Evolutionary conservation across 2,329 filamentous ascomycete species (phyloP), one percentile per base, ranked within the genome.

Genomic region (Colletotrichum higginsianum): DNA sequence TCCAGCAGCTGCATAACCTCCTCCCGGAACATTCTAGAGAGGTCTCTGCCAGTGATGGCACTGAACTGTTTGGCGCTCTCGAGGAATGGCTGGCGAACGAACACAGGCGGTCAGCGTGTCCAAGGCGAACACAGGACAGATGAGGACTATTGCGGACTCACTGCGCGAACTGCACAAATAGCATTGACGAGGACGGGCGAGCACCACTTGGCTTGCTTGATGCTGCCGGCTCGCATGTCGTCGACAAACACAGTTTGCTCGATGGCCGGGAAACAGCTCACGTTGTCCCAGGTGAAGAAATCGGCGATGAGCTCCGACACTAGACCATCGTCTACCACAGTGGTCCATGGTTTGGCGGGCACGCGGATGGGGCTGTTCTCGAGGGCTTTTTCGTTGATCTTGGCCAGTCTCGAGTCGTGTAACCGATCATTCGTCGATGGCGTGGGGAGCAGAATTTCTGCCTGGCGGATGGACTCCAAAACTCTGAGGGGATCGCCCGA

Each of bases 101-200:
- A 35, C 3, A 16, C 21, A n/a, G 18, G n/a, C n/a, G 35, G 53
- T 72, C 46, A 72, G 65, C 21, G 46, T 21, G 18, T 3, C 18
- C 21, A 23, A 26, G 12, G 21, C 1, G 21, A 12, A 26, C 4
- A 40, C 12, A 18, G 38, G n/a, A 2, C 11, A 11, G 21, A 6
- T 7, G 18, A 38, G 21, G 38, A 13, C 38, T 47, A 2, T 49
- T 47, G 11, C 9, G 38, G n/a, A 67, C 76, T 73, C 63, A 80
- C 79, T 63, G 74, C 77, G 73, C 78, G 76, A n/a, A 75, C 60
- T 23, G 78, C 78, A 57, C 79, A 81, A 13, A 81, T 77, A 35
- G 78, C 75, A 61, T 80, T 80, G 53, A 81, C 78, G 5, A 80
- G 76, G 66, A 80, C 77, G 4, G 78, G 76, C 3, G 79, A 78